These are phyloP conservation scores for Gliomastix tumulicola DNA, from an alignment of 2,329 filamentous ascomycete species.

Conservation along the genomic window DNA sequence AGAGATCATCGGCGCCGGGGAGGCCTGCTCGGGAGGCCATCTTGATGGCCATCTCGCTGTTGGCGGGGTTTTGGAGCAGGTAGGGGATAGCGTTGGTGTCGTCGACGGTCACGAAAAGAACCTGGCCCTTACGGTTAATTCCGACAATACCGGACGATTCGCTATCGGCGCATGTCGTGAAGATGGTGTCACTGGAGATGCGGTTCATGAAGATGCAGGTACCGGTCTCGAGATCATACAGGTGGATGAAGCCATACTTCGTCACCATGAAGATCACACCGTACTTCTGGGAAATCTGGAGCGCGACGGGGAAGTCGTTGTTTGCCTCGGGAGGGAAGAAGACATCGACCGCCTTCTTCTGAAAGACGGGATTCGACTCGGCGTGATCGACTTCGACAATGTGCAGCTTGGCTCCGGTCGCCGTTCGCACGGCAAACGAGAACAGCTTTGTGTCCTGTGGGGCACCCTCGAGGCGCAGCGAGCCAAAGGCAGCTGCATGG, in stretches of 20 bases:
- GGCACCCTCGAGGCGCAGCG: slow-evolving; percentile 80
- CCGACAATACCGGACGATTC: slow-evolving; percentile 84
- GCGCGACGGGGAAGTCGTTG: slow-evolving; percentile 96
- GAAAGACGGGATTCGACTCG: slow-evolving; percentile 79
- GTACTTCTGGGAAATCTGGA: slow-evolving; percentile 96
- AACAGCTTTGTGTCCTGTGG: slow-evolving; percentile 91
- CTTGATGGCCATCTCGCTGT: slow-evolving; percentile 89
- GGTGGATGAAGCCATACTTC: slow-evolving; percentile 98
- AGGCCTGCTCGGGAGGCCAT: slow-evolving; percentile 90
- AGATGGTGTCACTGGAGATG: slow-evolving; percentile 98
- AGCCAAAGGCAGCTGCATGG: slow-evolving; percentile 91
- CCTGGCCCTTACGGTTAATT: slow-evolving; percentile 96
- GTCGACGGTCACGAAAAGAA: slow-evolving; percentile 88
- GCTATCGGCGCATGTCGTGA: slow-evolving; percentile 80
- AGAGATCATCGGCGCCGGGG: slow-evolving; percentile 88
- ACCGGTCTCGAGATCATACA: slow-evolving; percentile 95
- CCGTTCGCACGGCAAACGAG: slow-evolving; percentile 88
- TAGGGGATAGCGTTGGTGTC: slow-evolving; percentile 90
- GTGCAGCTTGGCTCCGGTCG: slow-evolving; percentile 88
- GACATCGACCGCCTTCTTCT: slow-evolving; percentile 95
- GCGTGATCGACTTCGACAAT: slow-evolving; percentile 96
- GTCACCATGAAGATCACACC: slow-evolving; percentile 96
- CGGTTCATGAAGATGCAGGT: slow-evolving; percentile 99
- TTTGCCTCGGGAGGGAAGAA: slow-evolving; percentile 95
- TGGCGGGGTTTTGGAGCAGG: slow-evolving; percentile 91